These are phyloP conservation scores for Cystofilobasidium ferigula DNA, from an alignment of 768 basidiomycete species.

Conservation along the genomic window DNA sequence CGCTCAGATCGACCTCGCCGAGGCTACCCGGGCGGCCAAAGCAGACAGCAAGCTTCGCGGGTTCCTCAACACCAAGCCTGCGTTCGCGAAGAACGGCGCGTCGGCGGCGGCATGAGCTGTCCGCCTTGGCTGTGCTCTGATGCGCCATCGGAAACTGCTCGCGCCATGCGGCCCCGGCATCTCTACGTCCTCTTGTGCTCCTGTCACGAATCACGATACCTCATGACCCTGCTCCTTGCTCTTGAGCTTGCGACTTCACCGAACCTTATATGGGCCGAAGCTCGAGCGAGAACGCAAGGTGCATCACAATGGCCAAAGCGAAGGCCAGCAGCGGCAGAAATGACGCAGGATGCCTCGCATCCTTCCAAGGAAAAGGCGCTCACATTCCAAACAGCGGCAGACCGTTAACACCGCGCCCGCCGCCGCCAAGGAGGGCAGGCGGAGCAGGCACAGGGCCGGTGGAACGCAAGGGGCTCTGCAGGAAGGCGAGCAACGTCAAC, in stretches of 20 bases:
- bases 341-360: no score
- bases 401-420: background rate
- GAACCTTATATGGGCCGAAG: no score
- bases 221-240: no score
- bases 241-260: no score
- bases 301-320: no score
- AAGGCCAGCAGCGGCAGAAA: no score
- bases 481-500: background rate
- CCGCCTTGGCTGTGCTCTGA: background rate
- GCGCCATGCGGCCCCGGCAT: no score
- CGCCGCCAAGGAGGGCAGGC: background rate
- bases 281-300: no score
- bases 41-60: conserved; percentile 13
- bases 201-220: no score
- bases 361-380: no score
- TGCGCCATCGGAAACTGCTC: no score
- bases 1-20: conserved; percentile 11
- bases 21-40: conserved; percentile 2
- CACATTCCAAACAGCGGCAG: background rate
- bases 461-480: background rate
- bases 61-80: background rate
- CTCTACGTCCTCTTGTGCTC: no score
- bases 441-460: background rate
- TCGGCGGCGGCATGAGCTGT: background rate
- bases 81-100: background rate